Conservation (phyloP, 2,329 filamentous ascomycete genomes). For the Purpureocillium lavendulum region DNA sequence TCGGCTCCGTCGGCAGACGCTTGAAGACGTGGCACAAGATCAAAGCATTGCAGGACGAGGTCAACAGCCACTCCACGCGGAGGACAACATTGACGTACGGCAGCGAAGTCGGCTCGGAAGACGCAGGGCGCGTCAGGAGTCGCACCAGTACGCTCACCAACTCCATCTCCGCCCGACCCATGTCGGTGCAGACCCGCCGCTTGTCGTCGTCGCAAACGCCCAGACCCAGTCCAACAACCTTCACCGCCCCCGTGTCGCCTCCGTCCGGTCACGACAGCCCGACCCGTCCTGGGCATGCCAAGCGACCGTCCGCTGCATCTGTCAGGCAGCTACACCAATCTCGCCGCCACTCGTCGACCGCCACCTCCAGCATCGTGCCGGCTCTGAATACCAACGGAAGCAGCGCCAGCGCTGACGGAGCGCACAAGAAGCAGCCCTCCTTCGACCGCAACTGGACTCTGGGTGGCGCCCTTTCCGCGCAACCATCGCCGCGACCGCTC, state of each 20-base stretch:
- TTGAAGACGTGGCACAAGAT: slow-evolving; percentile 97
- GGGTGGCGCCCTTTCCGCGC: slow-evolving; percentile 37
- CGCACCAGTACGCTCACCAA: slow-evolving; percentile 50
- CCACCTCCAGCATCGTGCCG: slow-evolving; percentile 43
- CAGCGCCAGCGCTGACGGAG: slow-evolving; percentile 28
- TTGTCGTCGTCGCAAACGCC: slow-evolving; percentile 43
- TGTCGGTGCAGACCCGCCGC: slow-evolving; percentile 38
- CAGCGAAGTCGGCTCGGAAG: slow-evolving; percentile 51
- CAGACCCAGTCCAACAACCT: slow-evolving; percentile 13
- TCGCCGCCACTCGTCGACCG: slow-evolving; percentile 78
- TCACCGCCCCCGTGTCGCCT: slow-evolving; percentile 23
- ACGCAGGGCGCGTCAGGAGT: slow-evolving; percentile 40
- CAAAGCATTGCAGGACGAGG: slow-evolving; percentile 82
- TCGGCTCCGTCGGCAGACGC: slow-evolving; percentile 81
- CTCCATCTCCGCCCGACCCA: slow-evolving; percentile 34
- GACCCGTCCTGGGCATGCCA: slow-evolving; percentile 38
- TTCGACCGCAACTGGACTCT: slow-evolving; percentile 66
- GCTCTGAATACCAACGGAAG: slow-evolving; percentile 35
- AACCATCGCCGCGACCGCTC: slow-evolving; percentile 34
- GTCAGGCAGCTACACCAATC: slow-evolving; percentile 77
- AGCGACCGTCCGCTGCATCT: slow-evolving; percentile 70
- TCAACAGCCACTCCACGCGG: slow-evolving; percentile 45
- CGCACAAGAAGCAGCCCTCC: slow-evolving; percentile 58
- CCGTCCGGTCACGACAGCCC: slow-evolving; percentile 34
- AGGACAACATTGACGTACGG: slow-evolving; percentile 49